Evolutionary conservation across 2,329 filamentous ascomycete genomes (phyloP).

Genomic region (Diaporthe citrichinensis): DNA sequence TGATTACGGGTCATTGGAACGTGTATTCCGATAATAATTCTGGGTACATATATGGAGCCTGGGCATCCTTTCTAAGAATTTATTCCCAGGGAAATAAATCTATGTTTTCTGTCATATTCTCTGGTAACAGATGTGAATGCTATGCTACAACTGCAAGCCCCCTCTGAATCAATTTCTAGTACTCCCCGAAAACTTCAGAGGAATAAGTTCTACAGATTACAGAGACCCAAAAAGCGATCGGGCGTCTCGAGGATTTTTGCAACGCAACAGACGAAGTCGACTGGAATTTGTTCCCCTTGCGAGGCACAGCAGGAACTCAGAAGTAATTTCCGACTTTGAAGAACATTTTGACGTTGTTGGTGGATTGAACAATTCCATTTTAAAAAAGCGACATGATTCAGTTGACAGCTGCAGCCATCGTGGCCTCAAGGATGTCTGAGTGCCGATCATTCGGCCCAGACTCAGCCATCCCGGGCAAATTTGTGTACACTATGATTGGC

Average conservation of each 20-base stretch:
- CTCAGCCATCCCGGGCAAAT: neutral
- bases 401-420: neutral
- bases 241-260: neutral
- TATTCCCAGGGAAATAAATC: neutral
- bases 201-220: neutral
- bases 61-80: neutral
- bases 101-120: neutral
- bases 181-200: neutral
- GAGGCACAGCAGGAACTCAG: neutral
- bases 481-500: neutral
- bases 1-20: neutral
- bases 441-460: neutral
- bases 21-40: neutral
- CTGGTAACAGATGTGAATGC: neutral
- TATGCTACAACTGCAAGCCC: neutral
- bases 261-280: neutral
- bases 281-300: neutral
- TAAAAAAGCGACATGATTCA: neutral
- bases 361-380: neutral
- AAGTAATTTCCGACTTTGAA: neutral
- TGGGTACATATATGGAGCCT: neutral
- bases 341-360: neutral
- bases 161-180: neutral
- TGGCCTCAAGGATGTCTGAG: neutral
- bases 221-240: neutral